A percentile compares a stretch with the other conserved stretches of the same genome.
Evolutionary conservation across 2,329 filamentous ascomycete species (phyloP).

Genomic region (Mycosphaerella sp.): DNA sequence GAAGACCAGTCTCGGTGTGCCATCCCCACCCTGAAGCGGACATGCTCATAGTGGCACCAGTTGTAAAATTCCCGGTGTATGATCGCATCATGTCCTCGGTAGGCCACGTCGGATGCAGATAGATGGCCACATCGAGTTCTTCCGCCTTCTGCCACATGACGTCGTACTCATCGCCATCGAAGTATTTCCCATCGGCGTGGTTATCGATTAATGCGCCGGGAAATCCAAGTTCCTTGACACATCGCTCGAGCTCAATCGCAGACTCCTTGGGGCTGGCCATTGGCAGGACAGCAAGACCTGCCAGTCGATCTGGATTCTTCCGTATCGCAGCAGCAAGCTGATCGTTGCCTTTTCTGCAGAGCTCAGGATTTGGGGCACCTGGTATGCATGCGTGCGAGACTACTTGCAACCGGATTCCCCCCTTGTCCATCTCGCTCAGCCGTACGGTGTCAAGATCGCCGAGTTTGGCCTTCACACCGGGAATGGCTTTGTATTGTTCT

Average conservation of each 20-base stretch:
- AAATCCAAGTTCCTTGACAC: conserved; percentile 31
- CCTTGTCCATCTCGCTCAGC: conserved; percentile 31
- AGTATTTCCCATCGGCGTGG: conserved; percentile 33
- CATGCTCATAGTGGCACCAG: conserved; percentile 31
- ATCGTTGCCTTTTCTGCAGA: conserved; percentile 32
- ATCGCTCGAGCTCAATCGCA: conserved; percentile 31
- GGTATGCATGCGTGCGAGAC: conserved; percentile 32
- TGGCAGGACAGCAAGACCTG: conserved; percentile 33
- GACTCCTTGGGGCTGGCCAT: conserved; percentile 30
- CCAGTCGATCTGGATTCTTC: conserved; percentile 28
- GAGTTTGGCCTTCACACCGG: conserved; percentile 27
- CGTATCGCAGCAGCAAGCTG: conserved; percentile 29
- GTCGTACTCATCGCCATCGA: conserved; percentile 31
- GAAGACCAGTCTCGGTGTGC: conserved; percentile 47
- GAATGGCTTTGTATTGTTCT: conserved; percentile 32
- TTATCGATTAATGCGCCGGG: conserved; percentile 36
- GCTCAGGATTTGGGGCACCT: conserved; percentile 23
- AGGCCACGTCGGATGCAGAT: conserved; percentile 46
- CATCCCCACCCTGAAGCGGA: conserved; percentile 45
- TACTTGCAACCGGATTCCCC: conserved; percentile 31
- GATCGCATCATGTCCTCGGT: conserved; percentile 34
- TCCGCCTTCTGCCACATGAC: conserved; percentile 32
- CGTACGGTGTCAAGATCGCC: conserved; percentile 27
- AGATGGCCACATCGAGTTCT: conserved; percentile 46
- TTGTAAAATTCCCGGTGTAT: conserved; percentile 34